Evolutionary conservation across 768 basidiomycete genomes (phyloP), one percentile per base, ranked within the genome.

Genomic region (Crepidotus variabilis): DNA sequence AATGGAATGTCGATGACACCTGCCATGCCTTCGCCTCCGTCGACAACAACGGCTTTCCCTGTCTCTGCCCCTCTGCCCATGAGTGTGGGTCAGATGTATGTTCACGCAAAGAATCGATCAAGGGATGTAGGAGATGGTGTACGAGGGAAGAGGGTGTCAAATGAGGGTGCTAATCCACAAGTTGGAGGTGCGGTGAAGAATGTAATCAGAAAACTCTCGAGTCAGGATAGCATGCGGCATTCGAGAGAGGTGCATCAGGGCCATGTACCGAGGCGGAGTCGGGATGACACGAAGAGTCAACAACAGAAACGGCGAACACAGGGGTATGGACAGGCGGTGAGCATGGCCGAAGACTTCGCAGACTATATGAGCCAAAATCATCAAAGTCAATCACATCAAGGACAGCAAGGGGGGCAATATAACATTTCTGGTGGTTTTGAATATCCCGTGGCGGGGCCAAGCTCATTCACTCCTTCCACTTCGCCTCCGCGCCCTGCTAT

Each of bases 301-400:
- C 21, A n/a, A 28, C 16, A 4, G 4, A 55, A 61, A 32, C 33
- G 63, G 46, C 35, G 61, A 22, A 60, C 63, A 5, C 63, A 61
- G 1, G 63, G 59, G 9, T 49, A 59, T 36, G 8, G 9, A 36
- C 35, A 36, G 35, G 35, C 35, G 35, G 35, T 16, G 34, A 60
- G 56, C 20, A 34, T 61, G 48, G 57, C 59, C 20, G 62, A 66
- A 8, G 66, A 67, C 20, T 67, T 57, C 59, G 62, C 57, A 53
- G 69, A 66, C 48, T 65, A 65, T 51, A 49, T 66, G 8, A 54
- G 61, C 4, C n/a, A n/a, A n/a, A n/a, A n/a, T n/a, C n/a, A n/a
- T n/a, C n/a, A n/a, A n/a, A n/a, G n/a, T n/a, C n/a, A n/a, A n/a
- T n/a, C n/a, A n/a, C 48, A 50, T 36, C 35, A 36, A 36, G 35